phyloP scores from a whole-genome alignment of 768 basidiomycete genomes.

The Pisolithus orientalis region DNA sequence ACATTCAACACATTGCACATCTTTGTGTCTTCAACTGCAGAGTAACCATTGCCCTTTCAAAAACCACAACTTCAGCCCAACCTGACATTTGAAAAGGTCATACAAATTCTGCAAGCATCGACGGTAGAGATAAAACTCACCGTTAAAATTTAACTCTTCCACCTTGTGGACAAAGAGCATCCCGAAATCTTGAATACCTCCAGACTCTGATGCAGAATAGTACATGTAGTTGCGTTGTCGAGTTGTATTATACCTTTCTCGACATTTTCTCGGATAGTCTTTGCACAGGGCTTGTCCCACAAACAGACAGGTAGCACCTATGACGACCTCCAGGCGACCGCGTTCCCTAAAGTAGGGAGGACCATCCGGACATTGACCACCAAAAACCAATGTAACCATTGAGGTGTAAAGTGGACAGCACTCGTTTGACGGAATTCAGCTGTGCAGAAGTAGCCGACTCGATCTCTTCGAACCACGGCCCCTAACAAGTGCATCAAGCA shows the following conservation, averaged over 20 bases:
- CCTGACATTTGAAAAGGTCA: too few relatives aligned
- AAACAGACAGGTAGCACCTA: slow-evolving; percentile 9
- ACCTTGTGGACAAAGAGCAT: slow-evolving; percentile 8
- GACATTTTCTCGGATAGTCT: neutral
- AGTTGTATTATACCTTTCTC: neutral
- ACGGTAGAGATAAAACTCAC: slow-evolving; percentile 1
- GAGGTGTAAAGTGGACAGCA: neutral
- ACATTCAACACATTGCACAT: too few relatives aligned
- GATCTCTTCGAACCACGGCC: slow-evolving; percentile 25
- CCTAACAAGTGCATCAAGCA: slow-evolving; percentile 20
- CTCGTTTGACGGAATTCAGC: slow-evolving; percentile 1
- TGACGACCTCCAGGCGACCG: slow-evolving; percentile 8
- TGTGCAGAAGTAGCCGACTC: slow-evolving; percentile 15
- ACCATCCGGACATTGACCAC: neutral
- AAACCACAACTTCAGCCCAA: too few relatives aligned
- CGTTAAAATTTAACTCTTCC: slow-evolving; percentile 5
- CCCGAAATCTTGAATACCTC: slow-evolving; percentile 10
- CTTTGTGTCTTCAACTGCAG: too few relatives aligned
- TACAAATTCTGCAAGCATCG: neutral
- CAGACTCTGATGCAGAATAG: slow-evolving; percentile 2
- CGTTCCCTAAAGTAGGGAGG: neutral
- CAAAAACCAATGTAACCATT: neutral
- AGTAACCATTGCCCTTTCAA: too few relatives aligned
- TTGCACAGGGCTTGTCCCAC: slow-evolving; percentile 13
- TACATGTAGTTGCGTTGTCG: neutral